phyloP scores from a whole-genome alignment of 495 filamentous ascomycete genomes.

The Pseudoneurospora amorphoporcata region DNA sequence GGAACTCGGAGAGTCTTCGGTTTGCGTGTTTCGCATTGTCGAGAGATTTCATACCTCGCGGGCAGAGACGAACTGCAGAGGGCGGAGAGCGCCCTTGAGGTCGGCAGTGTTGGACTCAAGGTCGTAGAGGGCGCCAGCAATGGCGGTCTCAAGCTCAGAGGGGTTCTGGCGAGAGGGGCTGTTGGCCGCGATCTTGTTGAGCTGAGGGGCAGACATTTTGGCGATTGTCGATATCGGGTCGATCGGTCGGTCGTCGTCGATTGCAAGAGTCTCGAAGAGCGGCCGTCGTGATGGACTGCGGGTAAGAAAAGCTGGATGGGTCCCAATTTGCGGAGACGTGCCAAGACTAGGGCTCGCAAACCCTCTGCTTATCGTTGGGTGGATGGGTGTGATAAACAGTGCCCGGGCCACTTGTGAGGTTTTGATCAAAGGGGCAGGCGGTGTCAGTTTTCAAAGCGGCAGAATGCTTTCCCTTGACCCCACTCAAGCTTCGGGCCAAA shows the following conservation, averaged over 20 bases:
- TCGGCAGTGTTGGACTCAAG: conserved; percentile 96
- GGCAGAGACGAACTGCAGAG: conserved; percentile 94
- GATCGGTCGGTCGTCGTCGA: conserved; percentile 8
- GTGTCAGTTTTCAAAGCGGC: neutral
- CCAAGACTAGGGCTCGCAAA: conserved; percentile 20
- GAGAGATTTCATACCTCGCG: conserved; percentile 76
- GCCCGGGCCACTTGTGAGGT: neutral
- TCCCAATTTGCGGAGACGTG: neutral
- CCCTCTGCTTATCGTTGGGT: conserved; percentile 7
- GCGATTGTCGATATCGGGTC: conserved; percentile 26
- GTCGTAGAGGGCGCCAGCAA: conserved; percentile 91
- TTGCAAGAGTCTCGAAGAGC: conserved; percentile 8
- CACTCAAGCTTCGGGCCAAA: neutral
- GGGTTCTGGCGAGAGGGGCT: conserved; percentile 88
- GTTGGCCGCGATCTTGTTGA: conserved; percentile 97
- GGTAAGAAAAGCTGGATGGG: conserved; percentile 8
- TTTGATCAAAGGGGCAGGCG: conserved; percentile 2
- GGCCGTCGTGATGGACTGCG: neutral
- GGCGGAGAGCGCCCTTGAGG: conserved; percentile 84
- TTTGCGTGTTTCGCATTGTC: conserved; percentile 11
- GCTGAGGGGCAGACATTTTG: conserved; percentile 47
- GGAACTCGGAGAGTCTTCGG: conserved; percentile 18
- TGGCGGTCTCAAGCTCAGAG: conserved; percentile 87
- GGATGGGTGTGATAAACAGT: neutral
- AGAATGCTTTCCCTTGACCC: neutral